Evolutionary conservation across 1,284 basidiomycete genomes (phyloP).

Genomic region (Macrocybe sp.): DNA sequence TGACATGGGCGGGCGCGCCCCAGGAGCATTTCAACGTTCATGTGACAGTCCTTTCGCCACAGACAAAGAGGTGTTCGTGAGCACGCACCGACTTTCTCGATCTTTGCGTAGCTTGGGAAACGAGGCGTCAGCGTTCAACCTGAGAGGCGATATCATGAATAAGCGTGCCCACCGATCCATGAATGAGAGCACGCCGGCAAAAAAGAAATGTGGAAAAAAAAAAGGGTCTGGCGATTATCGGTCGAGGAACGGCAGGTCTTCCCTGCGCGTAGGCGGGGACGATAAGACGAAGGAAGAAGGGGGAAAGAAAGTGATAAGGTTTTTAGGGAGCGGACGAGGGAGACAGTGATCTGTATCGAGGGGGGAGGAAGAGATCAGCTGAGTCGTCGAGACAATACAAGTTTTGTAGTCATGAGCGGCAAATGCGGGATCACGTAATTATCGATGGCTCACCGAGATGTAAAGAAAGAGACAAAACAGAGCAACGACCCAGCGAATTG

Average conservation of each 20-base stretch:
- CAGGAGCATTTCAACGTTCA: neutral
- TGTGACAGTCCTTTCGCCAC: conserved; percentile 7
- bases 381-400: neutral
- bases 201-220: conserved; percentile 3
- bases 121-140: conserved; percentile 13
- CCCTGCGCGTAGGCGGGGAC: conserved; percentile 5
- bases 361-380: conserved; percentile 2
- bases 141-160: conserved; percentile 9
- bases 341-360: conserved; percentile 7
- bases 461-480: conserved; percentile 4
- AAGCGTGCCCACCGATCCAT: conserved; percentile 37
- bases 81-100: conserved; percentile 71
- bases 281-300: conserved; percentile 6
- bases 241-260: conserved; percentile 1
- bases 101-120: conserved; percentile 54
- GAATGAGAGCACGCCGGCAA: neutral
- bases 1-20: conserved; percentile 11
- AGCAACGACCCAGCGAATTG: conserved; percentile 11
- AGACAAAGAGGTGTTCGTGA: neutral
- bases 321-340: no score
- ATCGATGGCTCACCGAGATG: conserved; percentile 13
- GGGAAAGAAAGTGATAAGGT: no score
- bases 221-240: conserved; percentile 2
- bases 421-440: conserved; percentile 20
- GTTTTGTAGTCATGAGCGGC: conserved; percentile 2